Conservation (phyloP, 768 basidiomycete genomes). For the Neoboletus subvelutipes region DNA sequence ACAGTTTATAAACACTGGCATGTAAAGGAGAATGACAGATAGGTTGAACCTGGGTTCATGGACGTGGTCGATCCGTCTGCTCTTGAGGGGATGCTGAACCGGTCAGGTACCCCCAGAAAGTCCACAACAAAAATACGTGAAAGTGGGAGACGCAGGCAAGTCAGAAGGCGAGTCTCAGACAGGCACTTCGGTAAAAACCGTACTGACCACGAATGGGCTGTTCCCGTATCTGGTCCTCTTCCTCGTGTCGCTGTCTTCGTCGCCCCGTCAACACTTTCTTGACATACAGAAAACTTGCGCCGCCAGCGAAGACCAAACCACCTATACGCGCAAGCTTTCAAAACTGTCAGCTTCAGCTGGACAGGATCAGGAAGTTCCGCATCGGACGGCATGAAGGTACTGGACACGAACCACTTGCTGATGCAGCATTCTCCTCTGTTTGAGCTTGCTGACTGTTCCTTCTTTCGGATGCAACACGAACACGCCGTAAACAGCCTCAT, state of each 20-base stretch:
- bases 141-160: not conserved
- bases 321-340: conserved; percentile 27
- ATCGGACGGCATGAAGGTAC: not conserved
- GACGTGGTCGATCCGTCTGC: conserved; percentile 4
- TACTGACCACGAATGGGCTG: conserved; percentile 1
- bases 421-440: conserved; percentile 18
- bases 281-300: conserved; percentile 32
- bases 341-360: not conserved
- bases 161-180: conserved; percentile 10
- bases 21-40: not conserved
- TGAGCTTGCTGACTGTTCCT: not conserved
- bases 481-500: not conserved
- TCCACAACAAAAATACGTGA: not conserved
- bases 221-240: conserved; percentile 19
- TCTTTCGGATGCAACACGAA: not conserved
- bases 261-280: conserved; percentile 30
- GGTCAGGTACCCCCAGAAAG: not conserved
- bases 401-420: conserved; percentile 17
- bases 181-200: not conserved
- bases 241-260: conserved; percentile 21
- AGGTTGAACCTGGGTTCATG: conserved; percentile 3
- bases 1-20: not conserved
- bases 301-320: conserved; percentile 29
- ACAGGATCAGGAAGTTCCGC: not conserved
- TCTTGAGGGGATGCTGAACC: conserved; percentile 5